Evolutionary conservation across 2,329 filamentous ascomycete species (phyloP), one percentile per base, ranked within the genome.

Genomic region (Ophiocordyceps camponoti-leonardi): DNA sequence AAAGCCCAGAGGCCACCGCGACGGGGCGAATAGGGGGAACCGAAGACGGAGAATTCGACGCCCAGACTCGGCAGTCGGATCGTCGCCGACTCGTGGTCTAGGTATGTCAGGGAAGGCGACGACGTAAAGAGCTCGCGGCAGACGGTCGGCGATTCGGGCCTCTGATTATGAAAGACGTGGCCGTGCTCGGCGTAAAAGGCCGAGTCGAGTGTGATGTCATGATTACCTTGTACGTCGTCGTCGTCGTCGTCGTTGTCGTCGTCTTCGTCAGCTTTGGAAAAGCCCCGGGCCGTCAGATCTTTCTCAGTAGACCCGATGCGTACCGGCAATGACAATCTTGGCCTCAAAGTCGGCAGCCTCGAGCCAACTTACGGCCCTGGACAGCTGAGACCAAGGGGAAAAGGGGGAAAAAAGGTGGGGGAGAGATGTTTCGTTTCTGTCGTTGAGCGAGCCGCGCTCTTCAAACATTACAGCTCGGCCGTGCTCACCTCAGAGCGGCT

Each of bases 241-340:
- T n/a, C n/a, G n/a, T n/a, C n/a, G n/a, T n/a, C n/a, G n/a, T 16
- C 16, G 16, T 14, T 12, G 42, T 2, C 19, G 8, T 11, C n/a
- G 49, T 33, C n/a, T n/a, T n/a, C n/a, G n/a, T n/a, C n/a, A n/a
- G n/a, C n/a, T n/a, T n/a, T n/a, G n/a, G 40, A 2, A 22, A n/a
- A 31, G 11, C 11, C 35, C 16, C 16, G 16, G n/a, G n/a, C n/a
- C 35, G 16, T 18, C 16, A 37, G 16, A 10, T 11, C 16, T 16
- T 10, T 10, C 16, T 37, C 23, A 5, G 16, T 18, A 4, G 16
- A 18, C 6, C 16, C 18, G 5, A 18, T 18, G 42, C 50, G 46
- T 67, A 81, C 79, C 81, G 50, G 79, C 81, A 51, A 86, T 62
- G 37, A 86, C 71, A 50, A 86, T 75, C 56, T 84, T 86, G 53